Percentiles rank a stretch among this genome's conserved stretches.
phyloP scores from a whole-genome alignment of 1,284 basidiomycete species.

The Omphalotus olearius region DNA sequence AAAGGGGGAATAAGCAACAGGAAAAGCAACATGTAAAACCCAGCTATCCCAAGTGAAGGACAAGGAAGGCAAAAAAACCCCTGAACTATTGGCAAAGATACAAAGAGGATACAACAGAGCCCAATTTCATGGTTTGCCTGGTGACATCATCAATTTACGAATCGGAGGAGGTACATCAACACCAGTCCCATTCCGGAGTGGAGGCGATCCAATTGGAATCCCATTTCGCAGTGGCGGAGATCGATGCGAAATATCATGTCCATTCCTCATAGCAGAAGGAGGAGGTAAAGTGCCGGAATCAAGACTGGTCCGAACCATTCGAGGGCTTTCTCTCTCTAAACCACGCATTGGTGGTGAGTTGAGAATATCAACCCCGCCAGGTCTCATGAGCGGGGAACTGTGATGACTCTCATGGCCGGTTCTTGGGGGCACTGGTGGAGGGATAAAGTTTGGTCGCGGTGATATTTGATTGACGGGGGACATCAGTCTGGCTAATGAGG shows the following conservation, averaged over 20 bases:
- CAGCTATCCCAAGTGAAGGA: too few relatives aligned
- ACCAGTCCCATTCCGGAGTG: constrained; percentile 5
- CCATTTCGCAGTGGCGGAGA: constrained; percentile 5
- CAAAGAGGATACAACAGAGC: too few relatives aligned
- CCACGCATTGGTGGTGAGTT: constrained; percentile 15
- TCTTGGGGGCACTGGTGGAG: not conserved
- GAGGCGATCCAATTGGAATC: not conserved
- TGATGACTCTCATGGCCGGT: constrained; percentile 9
- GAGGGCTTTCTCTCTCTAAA: constrained; percentile 7
- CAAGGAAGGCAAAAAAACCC: too few relatives aligned
- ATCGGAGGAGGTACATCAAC: constrained; percentile 9
- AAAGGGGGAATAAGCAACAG: too few relatives aligned
- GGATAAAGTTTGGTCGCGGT: constrained; percentile 4
- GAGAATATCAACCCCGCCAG: constrained; percentile 11
- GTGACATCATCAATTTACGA: constrained; percentile 11
- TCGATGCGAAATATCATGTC: constrained; percentile 3
- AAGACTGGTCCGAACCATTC: constrained; percentile 3
- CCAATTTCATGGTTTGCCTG: constrained; percentile 7
- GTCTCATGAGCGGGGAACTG: constrained; percentile 10
- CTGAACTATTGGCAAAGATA: too few relatives aligned
- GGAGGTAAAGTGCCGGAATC: not conserved
- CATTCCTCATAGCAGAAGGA: not conserved
- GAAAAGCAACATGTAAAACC: too few relatives aligned
- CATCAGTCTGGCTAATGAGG: constrained; percentile 38
- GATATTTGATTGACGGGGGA: constrained; percentile 25